These are phyloP conservation scores for Rhizopus arrhizus DNA, from an alignment of 371 early-diverging fungal species.

Conservation along the genomic window DNA sequence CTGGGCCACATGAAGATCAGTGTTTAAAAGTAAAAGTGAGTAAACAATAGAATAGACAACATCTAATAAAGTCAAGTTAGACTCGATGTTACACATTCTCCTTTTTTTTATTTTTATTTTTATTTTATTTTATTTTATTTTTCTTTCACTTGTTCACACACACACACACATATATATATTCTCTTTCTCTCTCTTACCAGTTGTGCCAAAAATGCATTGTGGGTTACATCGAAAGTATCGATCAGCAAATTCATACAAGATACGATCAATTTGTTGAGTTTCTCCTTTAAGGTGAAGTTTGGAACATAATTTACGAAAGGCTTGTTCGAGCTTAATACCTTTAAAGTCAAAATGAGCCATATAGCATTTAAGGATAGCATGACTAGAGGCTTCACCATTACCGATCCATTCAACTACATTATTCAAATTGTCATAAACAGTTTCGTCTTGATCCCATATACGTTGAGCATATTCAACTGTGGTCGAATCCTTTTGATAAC, in stretches of 20 bases:
- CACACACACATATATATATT: no score
- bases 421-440: conserved; percentile 36
- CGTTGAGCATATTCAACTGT: conserved; percentile 35
- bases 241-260: conserved; percentile 70
- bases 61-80: conserved; percentile 23
- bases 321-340: conserved; percentile 67
- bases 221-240: conserved; percentile 79
- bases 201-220: conserved; percentile 44
- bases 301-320: conserved; percentile 71
- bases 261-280: conserved; percentile 83
- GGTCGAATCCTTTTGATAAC: not conserved
- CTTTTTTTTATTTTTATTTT: not conserved
- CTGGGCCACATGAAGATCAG: conserved; percentile 84
- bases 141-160: no score
- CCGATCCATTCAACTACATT: conserved; percentile 50
- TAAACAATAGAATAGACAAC: conserved; percentile 84
- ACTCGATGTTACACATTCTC: not conserved
- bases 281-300: conserved; percentile 80
- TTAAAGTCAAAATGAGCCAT: conserved; percentile 76
- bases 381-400: conserved; percentile 51
- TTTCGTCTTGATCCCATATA: conserved; percentile 47
- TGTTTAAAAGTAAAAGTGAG: conserved; percentile 84
- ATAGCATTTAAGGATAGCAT: conserved; percentile 60
- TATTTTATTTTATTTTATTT: not conserved
- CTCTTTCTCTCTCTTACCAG: conserved; percentile 6